These are phyloP conservation scores for Pythium aphanidermatum DNA, from an alignment of 352 stramenopile genomes.

Conservation along the genomic window DNA sequence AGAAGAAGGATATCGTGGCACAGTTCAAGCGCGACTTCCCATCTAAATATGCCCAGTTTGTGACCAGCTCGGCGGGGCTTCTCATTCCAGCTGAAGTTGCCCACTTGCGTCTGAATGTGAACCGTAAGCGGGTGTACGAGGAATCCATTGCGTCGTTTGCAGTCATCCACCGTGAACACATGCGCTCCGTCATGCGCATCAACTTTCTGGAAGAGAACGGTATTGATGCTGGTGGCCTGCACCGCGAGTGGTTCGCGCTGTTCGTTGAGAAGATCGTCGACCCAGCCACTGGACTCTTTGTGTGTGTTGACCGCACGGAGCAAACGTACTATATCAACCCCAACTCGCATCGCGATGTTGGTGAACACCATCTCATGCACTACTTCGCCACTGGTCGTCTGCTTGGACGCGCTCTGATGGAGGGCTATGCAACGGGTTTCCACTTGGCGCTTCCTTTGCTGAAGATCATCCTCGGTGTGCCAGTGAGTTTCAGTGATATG, in stretches of 20 bases:
- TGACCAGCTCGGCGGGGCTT: slow-evolving; percentile 13
- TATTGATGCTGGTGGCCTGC: slow-evolving; percentile 53
- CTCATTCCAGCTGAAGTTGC: slow-evolving; percentile 18
- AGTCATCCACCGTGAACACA: slow-evolving; percentile 16
- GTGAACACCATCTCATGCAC: slow-evolving; percentile 26
- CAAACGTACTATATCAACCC: slow-evolving; percentile 31
- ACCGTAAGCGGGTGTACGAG: slow-evolving; percentile 22
- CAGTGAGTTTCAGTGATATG: slow-evolving; percentile 87
- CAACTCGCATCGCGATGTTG: slow-evolving; percentile 17
- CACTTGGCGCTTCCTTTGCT: slow-evolving; percentile 91
- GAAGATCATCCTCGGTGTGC: slow-evolving; percentile 91
- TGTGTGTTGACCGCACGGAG: slow-evolving; percentile 23
- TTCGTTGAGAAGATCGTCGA: slow-evolving; percentile 31
- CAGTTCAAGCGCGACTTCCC: slow-evolving; percentile 23
- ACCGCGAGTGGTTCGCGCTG: slow-evolving; percentile 63
- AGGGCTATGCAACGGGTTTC: slow-evolving; percentile 80
- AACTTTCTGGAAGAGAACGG: slow-evolving; percentile 54
- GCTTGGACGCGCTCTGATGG: slow-evolving; percentile 28
- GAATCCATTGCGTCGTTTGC: slow-evolving; percentile 30
- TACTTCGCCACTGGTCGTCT: slow-evolving; percentile 25
- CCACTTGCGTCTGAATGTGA: slow-evolving; percentile 22
- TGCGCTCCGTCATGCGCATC: slow-evolving; percentile 38
- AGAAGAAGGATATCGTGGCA: slow-evolving; percentile 9
- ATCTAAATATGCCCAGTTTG: slow-evolving; percentile 31
- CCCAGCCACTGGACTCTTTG: slow-evolving; percentile 20